Evolutionary conservation across 805 yeast genomes (phyloP), one percentile per base, ranked within the genome.

Genomic region (Metschnikowia lachancei): DNA sequence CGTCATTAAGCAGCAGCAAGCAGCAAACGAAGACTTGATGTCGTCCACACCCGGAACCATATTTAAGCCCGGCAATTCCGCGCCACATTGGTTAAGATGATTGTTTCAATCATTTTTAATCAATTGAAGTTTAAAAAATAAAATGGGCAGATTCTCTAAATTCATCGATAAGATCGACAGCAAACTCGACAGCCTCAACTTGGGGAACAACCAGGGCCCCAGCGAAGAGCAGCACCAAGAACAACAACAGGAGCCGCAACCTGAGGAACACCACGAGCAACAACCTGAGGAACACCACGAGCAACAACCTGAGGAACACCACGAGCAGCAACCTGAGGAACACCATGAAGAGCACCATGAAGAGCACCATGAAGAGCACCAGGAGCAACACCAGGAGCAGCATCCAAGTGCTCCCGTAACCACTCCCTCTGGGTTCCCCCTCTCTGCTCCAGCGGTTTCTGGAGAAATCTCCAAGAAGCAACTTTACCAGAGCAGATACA

Each of bases 401-500:
- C 28, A 26, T 12, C 28, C 6, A 26, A 26, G 28, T 26, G 39
- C 13, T 36, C 14, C 29, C 16, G 29, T 9, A 4, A 19, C 39
- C 20, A 24, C 16, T 22, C 6, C 34, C 11, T 34, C 49, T 13
- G 54, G 51, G 5, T 36, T 64, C 12, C 45, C 62, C 8, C 36
- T 47, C 11, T 63, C 70, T 1, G 64, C 50, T 14, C 64, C 67
- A 2, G 72, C 72, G 4, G 71, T 67, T 2, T 70, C 73, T 1
- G 38, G 54, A 18, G 50, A 46, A 8, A 80, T 77, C 4, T 57
- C 74, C 8, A 61, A 59, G 42, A 67, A 64, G 34, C 72, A 81
- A 19, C 75, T 86, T n/a, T 81, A 74, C 57, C 83, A 77, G 55
- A 66, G 75, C 17, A 69, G 94, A 43, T 68, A 68, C 55, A 87